These are phyloP conservation scores for Cucurbita moschata DNA, from an alignment of 306 rosid genomes.

Conservation along the genomic window DNA sequence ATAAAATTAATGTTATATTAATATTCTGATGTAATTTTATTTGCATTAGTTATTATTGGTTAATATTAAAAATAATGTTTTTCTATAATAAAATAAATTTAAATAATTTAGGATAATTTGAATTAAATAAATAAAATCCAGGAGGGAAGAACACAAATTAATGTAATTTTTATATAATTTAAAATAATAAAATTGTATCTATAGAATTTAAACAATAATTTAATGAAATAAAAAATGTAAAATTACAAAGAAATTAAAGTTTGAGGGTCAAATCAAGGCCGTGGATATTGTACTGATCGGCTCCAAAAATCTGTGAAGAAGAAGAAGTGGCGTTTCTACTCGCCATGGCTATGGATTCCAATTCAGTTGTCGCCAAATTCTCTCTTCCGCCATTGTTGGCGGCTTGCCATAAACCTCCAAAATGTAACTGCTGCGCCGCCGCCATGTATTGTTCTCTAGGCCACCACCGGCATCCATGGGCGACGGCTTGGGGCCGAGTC, in stretches of 20 bases:
- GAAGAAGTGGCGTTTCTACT: not conserved
- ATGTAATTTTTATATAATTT: too few relatives aligned
- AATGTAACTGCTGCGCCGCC: not conserved
- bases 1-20: too few relatives aligned
- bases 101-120: too few relatives aligned
- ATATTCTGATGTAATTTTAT: too few relatives aligned
- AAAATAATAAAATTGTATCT: not conserved
- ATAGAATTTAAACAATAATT: not conserved
- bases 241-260: not conserved
- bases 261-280: conserved; percentile 1
- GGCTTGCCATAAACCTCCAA: not conserved
- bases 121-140: too few relatives aligned
- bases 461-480: not conserved
- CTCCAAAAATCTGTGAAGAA: not conserved
- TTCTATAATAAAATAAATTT: too few relatives aligned
- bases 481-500: not conserved
- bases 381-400: not conserved
- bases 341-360: not conserved
- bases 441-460: not conserved
- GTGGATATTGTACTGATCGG: not conserved
- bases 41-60: too few relatives aligned
- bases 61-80: too few relatives aligned
- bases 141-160: too few relatives aligned
- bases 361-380: not conserved
- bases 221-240: not conserved